Base-by-base conservation (phyloP, 2,329 filamentous ascomycete species). In the Penicillium sp. region DNA sequence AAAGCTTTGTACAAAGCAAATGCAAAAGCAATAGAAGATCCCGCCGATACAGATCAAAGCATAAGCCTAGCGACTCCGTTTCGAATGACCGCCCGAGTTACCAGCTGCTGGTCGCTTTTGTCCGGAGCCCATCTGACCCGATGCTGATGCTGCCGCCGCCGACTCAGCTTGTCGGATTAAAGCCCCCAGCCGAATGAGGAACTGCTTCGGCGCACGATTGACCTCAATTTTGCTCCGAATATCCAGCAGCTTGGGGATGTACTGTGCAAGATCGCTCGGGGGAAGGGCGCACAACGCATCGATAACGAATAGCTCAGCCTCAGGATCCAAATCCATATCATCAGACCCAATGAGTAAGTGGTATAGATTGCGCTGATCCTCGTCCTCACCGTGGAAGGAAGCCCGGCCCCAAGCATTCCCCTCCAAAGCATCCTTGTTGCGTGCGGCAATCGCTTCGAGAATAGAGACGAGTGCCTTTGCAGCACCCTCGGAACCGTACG, bases 191-290 rank as follows among this genome's bases (percentile, higher is more conserved):
- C 73, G 74, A 33, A 75, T 61, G 33, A 79, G 68, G 55, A 76
- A 80, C 9, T 66, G 66, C 55, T 70, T 72, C 17, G 78, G 77
- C 0, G 76, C 76, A 24, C 74, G 72, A 58, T 81, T 79, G 44
- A 79, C 74, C 65, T 83, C 77, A 55, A 84, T 79, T 67, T 82
- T 81, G 64, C 67, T 68, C 17, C 76, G 72, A 13, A 78, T 70
- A 6, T 66, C 66, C 13, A 66, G 67, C 33, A 81, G 66, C 30
- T 68, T 72, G n/a, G 66, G 55, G 17, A 65, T 58, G 55, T 73
- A 76, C 30, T 73, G 71, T 40, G 69, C 65, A 2, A 80, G 67
- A 44, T 74, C 70, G 1, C 65, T 56, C 4, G 72, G 63, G 15
- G 75, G 72, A 6, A 81, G 65, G 17, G 68, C 62, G 50, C 75